A percentile compares a stretch with the other conserved stretches of the same genome.
Evolutionary conservation across 2,329 filamentous ascomycete species (phyloP).

Genomic region (Cladosporium austrohemisphaericum): DNA sequence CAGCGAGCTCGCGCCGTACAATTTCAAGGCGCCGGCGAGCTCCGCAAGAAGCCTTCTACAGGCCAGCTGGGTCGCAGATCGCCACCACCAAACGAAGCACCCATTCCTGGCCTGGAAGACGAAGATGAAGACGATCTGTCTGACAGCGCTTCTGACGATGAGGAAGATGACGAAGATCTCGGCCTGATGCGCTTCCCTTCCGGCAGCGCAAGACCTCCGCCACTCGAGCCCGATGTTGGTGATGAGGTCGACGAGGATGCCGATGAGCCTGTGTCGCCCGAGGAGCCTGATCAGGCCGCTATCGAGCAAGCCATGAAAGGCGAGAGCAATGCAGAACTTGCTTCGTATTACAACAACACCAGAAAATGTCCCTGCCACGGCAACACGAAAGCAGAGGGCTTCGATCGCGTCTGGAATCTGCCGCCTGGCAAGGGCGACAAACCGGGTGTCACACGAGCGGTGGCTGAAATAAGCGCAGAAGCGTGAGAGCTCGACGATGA

Average conservation of each 20-base stretch:
- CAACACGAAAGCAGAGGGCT: constrained; percentile 24
- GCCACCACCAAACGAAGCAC: constrained; percentile 23
- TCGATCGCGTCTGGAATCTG: constrained; percentile 32
- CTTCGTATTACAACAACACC: constrained; percentile 28
- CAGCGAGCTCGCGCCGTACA: constrained; percentile 21
- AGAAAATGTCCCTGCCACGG: constrained; percentile 31
- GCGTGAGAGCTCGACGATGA: neutral
- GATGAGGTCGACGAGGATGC: constrained; percentile 29
- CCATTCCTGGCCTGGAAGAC: constrained; percentile 18
- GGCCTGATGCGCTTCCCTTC: constrained; percentile 31
- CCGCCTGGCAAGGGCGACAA: constrained; percentile 21
- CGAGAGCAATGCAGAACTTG: constrained; percentile 24
- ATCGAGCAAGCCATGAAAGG: constrained; percentile 27
- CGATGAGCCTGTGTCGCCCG: constrained; percentile 27
- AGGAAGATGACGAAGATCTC: constrained; percentile 26
- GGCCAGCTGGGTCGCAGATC: constrained; percentile 26
- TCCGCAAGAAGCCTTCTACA: constrained; percentile 22
- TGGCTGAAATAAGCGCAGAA: constrained; percentile 23
- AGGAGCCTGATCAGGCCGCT: constrained; percentile 25
- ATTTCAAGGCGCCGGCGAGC: constrained; percentile 29
- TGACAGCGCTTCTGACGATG: constrained; percentile 22
- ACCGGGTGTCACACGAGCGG: constrained; percentile 25
- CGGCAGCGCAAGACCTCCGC: constrained; percentile 21
- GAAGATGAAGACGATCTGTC: constrained; percentile 23
- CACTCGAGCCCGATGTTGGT: constrained; percentile 25